Percentiles rank a stretch among this genome's conserved stretches.
Evolutionary conservation across 345 rosid genomes (phyloP).

Genomic region (Lagerstroemia speciosa): DNA sequence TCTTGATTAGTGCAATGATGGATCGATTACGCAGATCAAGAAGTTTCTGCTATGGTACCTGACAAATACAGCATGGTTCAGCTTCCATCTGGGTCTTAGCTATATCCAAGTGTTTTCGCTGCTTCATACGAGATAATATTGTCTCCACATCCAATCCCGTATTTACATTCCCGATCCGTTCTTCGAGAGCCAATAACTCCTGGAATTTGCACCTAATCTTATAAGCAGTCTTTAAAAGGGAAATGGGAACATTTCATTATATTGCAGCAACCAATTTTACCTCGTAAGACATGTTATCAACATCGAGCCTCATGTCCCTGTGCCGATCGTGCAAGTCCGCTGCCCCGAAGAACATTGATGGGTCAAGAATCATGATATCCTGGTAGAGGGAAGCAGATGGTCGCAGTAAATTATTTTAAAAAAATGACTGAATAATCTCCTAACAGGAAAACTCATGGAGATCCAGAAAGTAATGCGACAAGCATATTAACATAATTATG

Average conservation of each 20-base stretch:
- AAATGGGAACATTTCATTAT: not conserved
- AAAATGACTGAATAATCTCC: not conserved
- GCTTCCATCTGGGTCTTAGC: slow-evolving; percentile 29
- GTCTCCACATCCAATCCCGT: slow-evolving; percentile 78
- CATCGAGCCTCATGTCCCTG: slow-evolving; percentile 92
- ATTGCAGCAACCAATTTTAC: slow-evolving; percentile 22
- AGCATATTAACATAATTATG: not conserved
- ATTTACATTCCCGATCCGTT: slow-evolving; percentile 79
- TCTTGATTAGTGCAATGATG: not conserved
- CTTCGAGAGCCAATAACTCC: slow-evolving; percentile 91
- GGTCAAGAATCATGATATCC: slow-evolving; percentile 87
- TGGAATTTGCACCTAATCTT: slow-evolving; percentile 17
- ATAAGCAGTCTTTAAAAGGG: not conserved
- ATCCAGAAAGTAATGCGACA: not conserved
- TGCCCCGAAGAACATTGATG: slow-evolving; percentile 45
- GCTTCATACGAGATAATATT: slow-evolving; percentile 37
- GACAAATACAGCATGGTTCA: slow-evolving; percentile 90
- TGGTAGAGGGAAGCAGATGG: slow-evolving; percentile 17
- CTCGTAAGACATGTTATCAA: slow-evolving; percentile 97
- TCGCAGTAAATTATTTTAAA: slow-evolving; percentile 1
- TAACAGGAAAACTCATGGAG: not conserved
- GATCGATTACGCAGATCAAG: not conserved
- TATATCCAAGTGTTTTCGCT: slow-evolving; percentile 23
- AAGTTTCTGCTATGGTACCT: slow-evolving; percentile 31
- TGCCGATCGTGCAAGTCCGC: slow-evolving; percentile 72